Evolutionary conservation across 345 rosid species (phyloP).

Genomic region (Citrus mangshanensis): DNA sequence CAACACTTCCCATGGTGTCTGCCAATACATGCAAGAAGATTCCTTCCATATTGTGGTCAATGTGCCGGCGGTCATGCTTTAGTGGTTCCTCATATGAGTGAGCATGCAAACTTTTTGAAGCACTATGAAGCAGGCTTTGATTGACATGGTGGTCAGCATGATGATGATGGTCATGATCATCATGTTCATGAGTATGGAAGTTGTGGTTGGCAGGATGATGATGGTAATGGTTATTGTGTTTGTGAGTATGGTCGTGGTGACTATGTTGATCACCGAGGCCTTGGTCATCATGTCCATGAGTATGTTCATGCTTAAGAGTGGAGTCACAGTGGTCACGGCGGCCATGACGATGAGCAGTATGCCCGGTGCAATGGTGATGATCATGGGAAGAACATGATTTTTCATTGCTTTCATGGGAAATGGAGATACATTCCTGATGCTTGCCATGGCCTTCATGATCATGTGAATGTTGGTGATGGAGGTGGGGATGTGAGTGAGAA

Average conservation of each 20-base stretch:
- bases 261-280: constrained; percentile 14
- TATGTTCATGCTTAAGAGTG: constrained; percentile 12
- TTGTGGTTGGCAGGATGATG: constrained; percentile 18
- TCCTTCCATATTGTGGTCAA: constrained; percentile 99
- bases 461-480: constrained; percentile 33
- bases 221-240: constrained; percentile 21
- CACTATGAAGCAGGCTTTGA: background rate
- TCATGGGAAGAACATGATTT: constrained; percentile 29
- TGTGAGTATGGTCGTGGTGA: constrained; percentile 9
- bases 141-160: constrained; percentile 8
- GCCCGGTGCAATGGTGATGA: constrained; percentile 21
- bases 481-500: constrained; percentile 37
- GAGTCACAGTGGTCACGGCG: constrained; percentile 12
- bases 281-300: constrained; percentile 13
- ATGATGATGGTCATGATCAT: constrained; percentile 14
- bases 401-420: constrained; percentile 33
- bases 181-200: constrained; percentile 6
- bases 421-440: constrained; percentile 34
- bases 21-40: constrained; percentile 93
- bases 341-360: constrained; percentile 13
- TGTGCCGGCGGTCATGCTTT: constrained; percentile 53
- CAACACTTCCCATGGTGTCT: constrained; percentile 96
- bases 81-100: constrained; percentile 14
- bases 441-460: constrained; percentile 34
- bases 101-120: background rate